These are phyloP conservation scores for Ampelomyces quisqualis DNA, from an alignment of 2,329 filamentous ascomycete species.

Conservation along the genomic window DNA sequence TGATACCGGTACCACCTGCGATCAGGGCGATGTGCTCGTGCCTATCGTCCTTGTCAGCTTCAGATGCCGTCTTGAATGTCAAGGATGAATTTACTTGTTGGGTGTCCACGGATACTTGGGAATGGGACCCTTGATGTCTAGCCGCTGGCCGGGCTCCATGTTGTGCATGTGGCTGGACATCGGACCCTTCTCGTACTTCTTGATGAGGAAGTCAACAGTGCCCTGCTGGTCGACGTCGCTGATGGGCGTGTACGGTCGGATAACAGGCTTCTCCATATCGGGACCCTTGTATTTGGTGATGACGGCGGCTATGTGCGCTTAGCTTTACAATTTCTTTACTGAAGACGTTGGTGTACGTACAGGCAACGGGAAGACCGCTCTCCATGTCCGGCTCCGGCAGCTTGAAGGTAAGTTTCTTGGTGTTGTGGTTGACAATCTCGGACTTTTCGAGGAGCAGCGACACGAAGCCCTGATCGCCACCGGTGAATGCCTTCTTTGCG, in stretches of 20 bases:
- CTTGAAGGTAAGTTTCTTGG: constrained; percentile 86
- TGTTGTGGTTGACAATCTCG: constrained; percentile 87
- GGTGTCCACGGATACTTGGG: constrained; percentile 86
- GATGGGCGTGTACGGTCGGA: constrained; percentile 90
- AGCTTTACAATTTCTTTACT: neutral
- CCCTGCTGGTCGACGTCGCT: constrained; percentile 82
- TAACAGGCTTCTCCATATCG: constrained; percentile 79
- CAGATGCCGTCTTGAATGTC: too few relatives aligned
- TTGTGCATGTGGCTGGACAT: constrained; percentile 90
- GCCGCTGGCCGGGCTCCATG: constrained; percentile 75
- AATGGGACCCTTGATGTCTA: constrained; percentile 93
- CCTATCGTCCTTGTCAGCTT: too few relatives aligned
- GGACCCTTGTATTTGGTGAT: constrained; percentile 88
- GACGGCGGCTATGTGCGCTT: constrained; percentile 60
- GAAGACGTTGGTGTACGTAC: constrained; percentile 47
- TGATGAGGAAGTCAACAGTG: constrained; percentile 84
- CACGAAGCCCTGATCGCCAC: constrained; percentile 87
- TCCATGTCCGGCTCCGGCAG: constrained; percentile 82
- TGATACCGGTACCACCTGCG: constrained; percentile 95
- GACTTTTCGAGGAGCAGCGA: constrained; percentile 76
- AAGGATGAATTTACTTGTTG: too few relatives aligned
- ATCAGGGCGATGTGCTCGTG: constrained; percentile 79
- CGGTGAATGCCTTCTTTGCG: constrained; percentile 64
- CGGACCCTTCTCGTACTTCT: constrained; percentile 84
- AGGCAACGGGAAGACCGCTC: constrained; percentile 78